Base-by-base conservation (phyloP, 345 rosid genomes). In the Brassica incana region DNA sequence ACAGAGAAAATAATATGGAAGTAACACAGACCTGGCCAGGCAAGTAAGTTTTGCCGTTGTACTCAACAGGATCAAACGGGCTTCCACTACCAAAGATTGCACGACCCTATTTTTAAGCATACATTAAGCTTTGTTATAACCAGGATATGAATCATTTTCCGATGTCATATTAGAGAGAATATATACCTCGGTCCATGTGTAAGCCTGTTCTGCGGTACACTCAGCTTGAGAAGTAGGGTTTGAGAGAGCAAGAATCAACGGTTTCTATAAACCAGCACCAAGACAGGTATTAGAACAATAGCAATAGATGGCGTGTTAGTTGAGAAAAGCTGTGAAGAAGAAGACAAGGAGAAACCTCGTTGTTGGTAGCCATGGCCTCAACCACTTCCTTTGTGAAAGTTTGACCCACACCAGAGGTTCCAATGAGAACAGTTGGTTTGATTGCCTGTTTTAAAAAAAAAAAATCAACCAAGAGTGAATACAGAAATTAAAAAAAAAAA, bases 61-160 rank as follows among this genome's bases (percentile, higher is more conserved):
- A 89, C 72, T 89, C 94, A 77, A 93, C 90, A 12, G 93, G 90
- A 71, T 88, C 92, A 65, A 95, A 95, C 10, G 97, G 98, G 82
- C 99, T 95, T 87, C 99, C 99, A 86, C 98, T 95, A 8, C 98
- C 99, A 84, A 85, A 95, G 80, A 95, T 89, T 38, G 97, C 93
- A 66, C 90, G 92, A 10, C 99, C 98, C 99, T 95, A 84, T 61
- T 77, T 16, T 52, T 4, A 6, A 75, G 8, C 75, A 50, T 18
- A 77, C 60, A 72, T 52, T 29, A 14, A 14, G 8, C 12, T 45
- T 65, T 50, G 8, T 65, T 72, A n/a, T 61, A 71, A 5, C 25
- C 6, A 5, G 56, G 36, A 56, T 14, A 30, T 63, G 73, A 65
- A 59, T 20, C 70, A 48, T 11, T 10, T 80, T 48, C 25, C 36